phyloP scores from a whole-genome alignment of 2,329 filamentous ascomycete species.

The Aspergillus alliaceus region DNA sequence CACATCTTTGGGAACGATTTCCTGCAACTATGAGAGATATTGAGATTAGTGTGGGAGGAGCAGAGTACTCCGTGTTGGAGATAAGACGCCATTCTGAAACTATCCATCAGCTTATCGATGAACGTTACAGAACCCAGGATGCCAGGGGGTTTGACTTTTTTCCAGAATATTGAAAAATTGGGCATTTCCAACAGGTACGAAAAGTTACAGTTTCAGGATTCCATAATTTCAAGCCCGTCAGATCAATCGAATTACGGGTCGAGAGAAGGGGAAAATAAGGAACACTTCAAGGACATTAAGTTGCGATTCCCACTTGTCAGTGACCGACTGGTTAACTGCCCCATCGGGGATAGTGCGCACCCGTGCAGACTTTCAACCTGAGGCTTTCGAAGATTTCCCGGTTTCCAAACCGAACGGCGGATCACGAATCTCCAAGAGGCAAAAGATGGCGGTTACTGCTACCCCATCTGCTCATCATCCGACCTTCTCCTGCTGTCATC shows the following conservation, averaged over 20 bases:
- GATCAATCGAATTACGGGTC: not conserved
- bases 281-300: not conserved
- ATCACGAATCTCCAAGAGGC: not conserved
- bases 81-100: not conserved
- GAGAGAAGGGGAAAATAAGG: not conserved
- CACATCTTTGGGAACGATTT: not conserved
- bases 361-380: not conserved
- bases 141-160: not conserved
- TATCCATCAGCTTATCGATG: not conserved
- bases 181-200: not conserved
- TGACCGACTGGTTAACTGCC: no score
- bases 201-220: not conserved
- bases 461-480: not conserved
- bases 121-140: not conserved
- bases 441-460: not conserved
- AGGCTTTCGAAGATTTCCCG: not conserved
- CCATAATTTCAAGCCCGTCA: not conserved
- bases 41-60: not conserved
- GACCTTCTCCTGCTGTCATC: not conserved
- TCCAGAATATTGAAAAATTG: not conserved
- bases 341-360: not conserved
- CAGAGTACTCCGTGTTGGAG: constrained; percentile 1
- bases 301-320: no score
- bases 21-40: not conserved
- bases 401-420: not conserved